phyloP scores from a whole-genome alignment of 139 green algal species.

The Nannochloris sp. region DNA sequence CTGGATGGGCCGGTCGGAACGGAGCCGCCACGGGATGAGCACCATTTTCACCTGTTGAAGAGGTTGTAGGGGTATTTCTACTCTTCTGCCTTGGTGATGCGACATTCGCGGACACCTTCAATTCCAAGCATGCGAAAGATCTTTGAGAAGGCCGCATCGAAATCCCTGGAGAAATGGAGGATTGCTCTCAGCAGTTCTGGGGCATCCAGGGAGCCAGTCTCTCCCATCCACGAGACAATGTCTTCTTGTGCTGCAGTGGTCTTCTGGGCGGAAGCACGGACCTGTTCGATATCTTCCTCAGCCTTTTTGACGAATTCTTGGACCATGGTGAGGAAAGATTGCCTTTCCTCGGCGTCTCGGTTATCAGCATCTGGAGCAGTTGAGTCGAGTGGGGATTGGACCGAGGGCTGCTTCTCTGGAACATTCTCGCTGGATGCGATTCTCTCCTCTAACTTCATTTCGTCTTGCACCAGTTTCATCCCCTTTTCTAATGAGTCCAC shows the following conservation, averaged over 20 bases:
- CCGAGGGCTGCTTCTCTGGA: background rate
- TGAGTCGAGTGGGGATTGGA: slow-evolving; percentile 4
- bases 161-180: slow-evolving; percentile 10
- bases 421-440: background rate
- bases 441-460: slow-evolving; percentile 5
- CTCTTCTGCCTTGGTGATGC: too few relatives aligned
- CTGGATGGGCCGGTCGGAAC: too few relatives aligned
- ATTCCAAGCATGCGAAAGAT: background rate
- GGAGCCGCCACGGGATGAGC: too few relatives aligned
- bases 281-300: background rate
- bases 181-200: slow-evolving; percentile 15
- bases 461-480: slow-evolving; percentile 11
- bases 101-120: background rate
- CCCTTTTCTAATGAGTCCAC: slow-evolving; percentile 22
- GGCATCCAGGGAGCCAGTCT: slow-evolving; percentile 8
- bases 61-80: too few relatives aligned
- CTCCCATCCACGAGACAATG: slow-evolving; percentile 20
- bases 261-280: background rate
- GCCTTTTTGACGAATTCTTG: slow-evolving; percentile 11
- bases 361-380: slow-evolving; percentile 9
- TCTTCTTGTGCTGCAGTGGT: slow-evolving; percentile 4
- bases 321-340: slow-evolving; percentile 7
- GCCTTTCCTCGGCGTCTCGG: too few relatives aligned
- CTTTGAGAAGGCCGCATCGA: slow-evolving; percentile 20
- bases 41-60: too few relatives aligned